Percentiles rank a stretch among this genome's conserved stretches.
These are phyloP conservation scores for Anthostomella pinea DNA, from an alignment of 2,329 filamentous ascomycete species.

Conservation along the genomic window DNA sequence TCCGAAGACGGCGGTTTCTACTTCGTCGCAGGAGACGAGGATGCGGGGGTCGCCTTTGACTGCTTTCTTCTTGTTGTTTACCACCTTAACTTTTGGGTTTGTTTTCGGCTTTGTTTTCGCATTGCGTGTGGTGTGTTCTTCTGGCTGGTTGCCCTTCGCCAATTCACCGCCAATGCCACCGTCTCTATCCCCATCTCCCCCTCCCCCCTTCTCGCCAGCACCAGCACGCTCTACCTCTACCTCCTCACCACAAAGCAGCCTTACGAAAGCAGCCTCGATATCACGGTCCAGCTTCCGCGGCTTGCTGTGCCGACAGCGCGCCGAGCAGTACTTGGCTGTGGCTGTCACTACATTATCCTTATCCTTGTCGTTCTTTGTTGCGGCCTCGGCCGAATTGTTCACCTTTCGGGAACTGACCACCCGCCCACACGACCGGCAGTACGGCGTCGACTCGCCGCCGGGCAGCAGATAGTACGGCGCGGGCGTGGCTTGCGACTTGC, in stretches of 20 bases:
- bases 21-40: conserved; percentile 46
- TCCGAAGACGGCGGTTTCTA: conserved; percentile 51
- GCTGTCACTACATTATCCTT: background rate
- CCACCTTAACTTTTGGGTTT: too few species aligned
- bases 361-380: background rate
- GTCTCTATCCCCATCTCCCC: background rate
- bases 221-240: background rate
- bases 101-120: too few species aligned
- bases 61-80: conserved; percentile 30
- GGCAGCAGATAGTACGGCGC: conserved; percentile 52
- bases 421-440: conserved; percentile 56
- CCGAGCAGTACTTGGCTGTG: conserved; percentile 54
- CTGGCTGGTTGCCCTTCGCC: too few species aligned
- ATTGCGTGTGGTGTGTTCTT: too few species aligned
- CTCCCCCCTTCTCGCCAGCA: background rate
- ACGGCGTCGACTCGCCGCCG: conserved; percentile 46
- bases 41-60: conserved; percentile 50
- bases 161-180: background rate
- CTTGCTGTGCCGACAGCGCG: conserved; percentile 51
- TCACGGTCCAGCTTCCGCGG: conserved; percentile 47
- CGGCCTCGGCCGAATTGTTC: conserved; percentile 28
- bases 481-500: conserved; percentile 41
- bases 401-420: conserved; percentile 43
- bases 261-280: conserved; percentile 50
- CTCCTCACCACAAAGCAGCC: conserved; percentile 25